phyloP scores from a whole-genome alignment of 306 rosid genomes.

The Trifolium subterraneum region DNA sequence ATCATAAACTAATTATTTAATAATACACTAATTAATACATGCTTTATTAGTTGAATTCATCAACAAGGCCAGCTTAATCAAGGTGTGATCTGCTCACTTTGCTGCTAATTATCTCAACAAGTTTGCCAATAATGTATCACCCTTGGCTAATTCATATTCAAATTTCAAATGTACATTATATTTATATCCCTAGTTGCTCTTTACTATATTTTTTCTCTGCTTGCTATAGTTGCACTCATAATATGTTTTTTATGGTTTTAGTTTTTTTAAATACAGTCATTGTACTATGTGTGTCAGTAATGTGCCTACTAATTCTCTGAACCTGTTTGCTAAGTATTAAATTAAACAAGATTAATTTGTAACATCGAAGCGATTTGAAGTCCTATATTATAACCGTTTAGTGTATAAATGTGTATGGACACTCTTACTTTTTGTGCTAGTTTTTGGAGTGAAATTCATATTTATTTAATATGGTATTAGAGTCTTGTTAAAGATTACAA shows the following conservation, averaged over 20 bases:
- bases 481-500: no score
- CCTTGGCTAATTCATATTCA: constrained; percentile 36
- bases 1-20: background rate
- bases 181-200: background rate
- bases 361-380: no score
- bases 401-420: no score
- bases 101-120: constrained; percentile 44
- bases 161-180: constrained; percentile 16
- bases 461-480: no score
- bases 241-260: background rate
- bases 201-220: background rate
- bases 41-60: background rate
- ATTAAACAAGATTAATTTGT: constrained; percentile 6
- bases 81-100: constrained; percentile 39
- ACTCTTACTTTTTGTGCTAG: no score
- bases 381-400: no score
- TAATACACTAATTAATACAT: constrained; percentile 15
- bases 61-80: constrained; percentile 50
- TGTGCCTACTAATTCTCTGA: constrained; percentile 37
- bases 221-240: background rate
- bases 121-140: constrained; percentile 41
- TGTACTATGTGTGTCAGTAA: constrained; percentile 17
- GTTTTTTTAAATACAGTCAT: constrained; percentile 10
- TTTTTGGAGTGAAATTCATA: no score
- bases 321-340: background rate